These are phyloP conservation scores for Auxenochlorella pyrenoidosa DNA, from an alignment of 139 green algal genomes.

Conservation along the genomic window DNA sequence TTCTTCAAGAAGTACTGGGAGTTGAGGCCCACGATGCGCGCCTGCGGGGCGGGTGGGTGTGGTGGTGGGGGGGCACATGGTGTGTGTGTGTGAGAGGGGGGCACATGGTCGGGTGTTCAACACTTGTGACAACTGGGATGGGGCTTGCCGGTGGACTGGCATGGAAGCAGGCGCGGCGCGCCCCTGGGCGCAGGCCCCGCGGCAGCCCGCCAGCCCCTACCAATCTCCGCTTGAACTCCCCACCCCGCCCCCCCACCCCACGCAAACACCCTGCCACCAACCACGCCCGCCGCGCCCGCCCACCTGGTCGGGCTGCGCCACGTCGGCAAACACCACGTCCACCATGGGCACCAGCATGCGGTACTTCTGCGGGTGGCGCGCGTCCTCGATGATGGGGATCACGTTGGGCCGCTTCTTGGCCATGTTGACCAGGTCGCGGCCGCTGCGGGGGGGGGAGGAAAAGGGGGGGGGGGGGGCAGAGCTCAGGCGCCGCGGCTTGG, in stretches of 20 bases:
- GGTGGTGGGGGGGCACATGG: not conserved
- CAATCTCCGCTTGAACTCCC: no score
- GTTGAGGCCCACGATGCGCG: conserved; percentile 98
- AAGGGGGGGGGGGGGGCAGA: no score
- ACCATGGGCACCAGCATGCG: conserved; percentile 99
- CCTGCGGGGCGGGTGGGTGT: conserved; percentile 57
- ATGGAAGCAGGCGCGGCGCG: no score
- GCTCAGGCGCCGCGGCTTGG: no score
- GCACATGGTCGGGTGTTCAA: no score
- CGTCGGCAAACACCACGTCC: conserved; percentile 98
- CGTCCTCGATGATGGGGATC: conserved; percentile 99
- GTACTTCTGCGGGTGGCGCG: conserved; percentile 97
- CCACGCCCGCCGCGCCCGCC: not conserved
- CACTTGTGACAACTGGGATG: no score
- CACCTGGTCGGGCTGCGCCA: conserved; percentile 94
- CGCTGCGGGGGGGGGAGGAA: conserved; percentile 41
- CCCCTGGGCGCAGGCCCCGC: no score
- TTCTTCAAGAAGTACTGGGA: conserved; percentile 99
- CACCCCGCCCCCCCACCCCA: no score
- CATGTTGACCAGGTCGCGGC: conserved; percentile 99
- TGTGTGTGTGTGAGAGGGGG: not conserved
- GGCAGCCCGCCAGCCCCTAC: no score
- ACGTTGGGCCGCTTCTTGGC: conserved; percentile 99
- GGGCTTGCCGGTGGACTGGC: no score
- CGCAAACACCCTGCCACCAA: no score